phyloP scores from a whole-genome alignment of 371 early-diverging fungal species.

The Lichtheimia corymbifera region DNA sequence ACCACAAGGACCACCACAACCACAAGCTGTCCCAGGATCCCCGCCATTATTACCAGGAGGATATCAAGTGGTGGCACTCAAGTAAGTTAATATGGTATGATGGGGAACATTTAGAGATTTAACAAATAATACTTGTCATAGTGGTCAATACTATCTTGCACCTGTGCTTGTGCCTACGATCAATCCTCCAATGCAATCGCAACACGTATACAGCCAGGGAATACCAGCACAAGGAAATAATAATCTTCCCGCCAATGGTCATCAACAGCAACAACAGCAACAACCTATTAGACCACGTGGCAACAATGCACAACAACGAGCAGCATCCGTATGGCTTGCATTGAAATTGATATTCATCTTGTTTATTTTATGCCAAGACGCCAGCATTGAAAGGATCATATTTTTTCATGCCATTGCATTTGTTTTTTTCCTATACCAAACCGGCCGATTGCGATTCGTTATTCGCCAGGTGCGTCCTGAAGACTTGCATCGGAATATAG shows the following conservation, averaged over 20 bases:
- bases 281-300: slow-evolving; percentile 9
- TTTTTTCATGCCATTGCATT: slow-evolving; percentile 40
- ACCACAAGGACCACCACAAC: slow-evolving; percentile 3
- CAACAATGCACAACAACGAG: slow-evolving; percentile 18
- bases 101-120: neutral
- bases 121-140: slow-evolving; percentile 7
- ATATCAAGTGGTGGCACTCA: slow-evolving; percentile 41
- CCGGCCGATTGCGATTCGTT: slow-evolving; percentile 42
- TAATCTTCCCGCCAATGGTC: slow-evolving; percentile 4
- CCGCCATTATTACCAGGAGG: slow-evolving; percentile 39
- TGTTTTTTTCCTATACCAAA: slow-evolving; percentile 45
- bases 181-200: slow-evolving; percentile 12
- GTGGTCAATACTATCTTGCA: slow-evolving; percentile 47
- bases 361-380: slow-evolving; percentile 45
- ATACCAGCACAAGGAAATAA: slow-evolving; percentile 1
- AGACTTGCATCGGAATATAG: slow-evolving; percentile 14
- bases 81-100: slow-evolving; percentile 24
- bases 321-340: slow-evolving; percentile 40
- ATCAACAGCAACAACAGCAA: neutral
- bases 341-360: slow-evolving; percentile 37
- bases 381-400: slow-evolving; percentile 39
- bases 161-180: slow-evolving; percentile 30
- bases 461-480: slow-evolving; percentile 32
- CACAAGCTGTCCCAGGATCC: slow-evolving; percentile 8
- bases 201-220: slow-evolving; percentile 5